Evolutionary conservation across 495 filamentous ascomycete genomes (phyloP), one percentile per base, ranked within the genome.

Genomic region (Talaromyces wortmannii): DNA sequence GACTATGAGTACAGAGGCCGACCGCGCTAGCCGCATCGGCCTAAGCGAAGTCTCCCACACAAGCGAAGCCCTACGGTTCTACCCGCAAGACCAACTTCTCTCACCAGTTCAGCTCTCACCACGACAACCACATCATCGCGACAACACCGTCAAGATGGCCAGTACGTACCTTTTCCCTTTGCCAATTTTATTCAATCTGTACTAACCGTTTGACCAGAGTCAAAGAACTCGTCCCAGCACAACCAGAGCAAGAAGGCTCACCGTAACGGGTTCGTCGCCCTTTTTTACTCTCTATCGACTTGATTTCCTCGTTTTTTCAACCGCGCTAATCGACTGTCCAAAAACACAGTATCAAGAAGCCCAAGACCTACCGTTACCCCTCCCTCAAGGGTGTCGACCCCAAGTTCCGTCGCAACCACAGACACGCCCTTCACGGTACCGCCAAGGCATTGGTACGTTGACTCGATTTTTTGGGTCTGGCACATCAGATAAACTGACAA

Each of bases 371-470:
- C 78, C 83, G 94, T 82, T 98, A 98, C 80, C 94, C 95, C 61
- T 97, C 92, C 68, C 85, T 97, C 63, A 96, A 96, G 67, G 94
- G 94, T 72, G 96, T 92, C 69, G 94, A 98, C 81, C 90, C 94
- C 71, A 98, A 98, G 85, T 98, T 97, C 84, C 87, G 94, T 75
- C 84, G 94, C 78, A 98, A 98, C 82, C 95, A 98, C 81, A 89
- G 91, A 69, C 92, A 97, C 85, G 95, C 95, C 71, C 89, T 97
- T 31, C 95, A 97, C 78, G 94, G 94, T 69, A 99, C 95, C 65
- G 89, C 88, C 83, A 95, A 88, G 83, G 95, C 95, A 69, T 78
- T 99, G 79, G 94, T 98, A 86, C 68, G 91, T 84, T 58, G 45
- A 23, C 23, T 23, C 23, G 62, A 50, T 53, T 55, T 16, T 40